Percentiles rank a stretch among this genome's conserved stretches.
Conservation (phyloP, 148 eudicot species). For the Fagopyrum homotropicum region DNA sequence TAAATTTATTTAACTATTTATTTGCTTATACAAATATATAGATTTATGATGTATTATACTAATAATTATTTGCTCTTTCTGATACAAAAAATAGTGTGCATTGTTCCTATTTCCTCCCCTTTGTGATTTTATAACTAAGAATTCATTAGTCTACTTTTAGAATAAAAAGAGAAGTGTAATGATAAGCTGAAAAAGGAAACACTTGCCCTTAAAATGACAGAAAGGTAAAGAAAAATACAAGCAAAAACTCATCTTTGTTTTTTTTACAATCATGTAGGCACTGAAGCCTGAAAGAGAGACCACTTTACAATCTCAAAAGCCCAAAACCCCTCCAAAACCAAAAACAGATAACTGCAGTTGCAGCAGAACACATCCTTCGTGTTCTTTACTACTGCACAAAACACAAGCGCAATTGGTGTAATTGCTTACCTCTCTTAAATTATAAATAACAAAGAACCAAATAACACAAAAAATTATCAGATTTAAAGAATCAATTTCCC, state of each 20-base stretch:
- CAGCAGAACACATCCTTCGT: constrained; percentile 3
- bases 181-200: background rate
- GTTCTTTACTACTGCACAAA: background rate
- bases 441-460: background rate
- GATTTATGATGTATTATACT: no score
- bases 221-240: background rate
- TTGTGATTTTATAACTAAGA: no score
- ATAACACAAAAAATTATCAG: background rate
- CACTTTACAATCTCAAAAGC: background rate
- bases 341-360: background rate
- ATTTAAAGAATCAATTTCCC: constrained; percentile 9
- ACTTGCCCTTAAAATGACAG: background rate
- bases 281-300: background rate
- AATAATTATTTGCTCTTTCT: no score
- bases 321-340: background rate
- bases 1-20: no score
- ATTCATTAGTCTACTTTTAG: no score
- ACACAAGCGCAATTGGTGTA: constrained; percentile 6
- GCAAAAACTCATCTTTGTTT: background rate
- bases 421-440: background rate
- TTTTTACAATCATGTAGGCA: background rate
- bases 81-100: no score
- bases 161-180: no score
- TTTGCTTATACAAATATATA: no score
- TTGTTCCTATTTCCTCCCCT: no score